Base-by-base conservation (phyloP, 2,329 filamentous ascomycete genomes). In the Blastomyces emzantsi region DNA sequence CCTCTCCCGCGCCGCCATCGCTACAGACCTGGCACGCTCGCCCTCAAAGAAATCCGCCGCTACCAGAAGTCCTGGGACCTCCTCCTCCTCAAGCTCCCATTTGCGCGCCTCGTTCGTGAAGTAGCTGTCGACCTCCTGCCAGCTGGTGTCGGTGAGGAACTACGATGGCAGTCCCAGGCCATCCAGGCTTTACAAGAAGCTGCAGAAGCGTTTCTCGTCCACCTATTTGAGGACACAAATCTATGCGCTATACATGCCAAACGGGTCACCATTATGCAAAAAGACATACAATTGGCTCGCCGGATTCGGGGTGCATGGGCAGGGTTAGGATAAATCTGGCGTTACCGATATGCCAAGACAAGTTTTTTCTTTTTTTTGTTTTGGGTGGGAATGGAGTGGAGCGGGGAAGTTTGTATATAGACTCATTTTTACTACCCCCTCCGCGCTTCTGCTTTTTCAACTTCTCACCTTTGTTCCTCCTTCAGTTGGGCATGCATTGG, bases 171-270 rank as follows among this genome's bases (percentile, higher is more conserved):
- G 80, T 95, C 90, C 62, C 93, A 96, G 71, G 93, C 94, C 61
- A 94, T 97, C 71, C 86, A 90, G 72, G 93, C 93, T 15, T 83
- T 97, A 2, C 93, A 97, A 78, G 93, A 97, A 81, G 91, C 93
- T 17, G 86, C 92, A n/a, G 93, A 97, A 79, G 93, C 93, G 5
- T 97, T 96, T 77, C 83, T 97, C 69, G 90, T 97, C 64, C 92
- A 96, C 73, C 81, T 97, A n/a, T 97, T 97, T 73, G 92, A 97
- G 75, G 91, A 96, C 77, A 90, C 90, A 68, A 97, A 97, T 79
- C 84, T 97, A 52, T 97, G 93, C 79, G 94, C 93, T 67, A 92
- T 97, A 70, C 93, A 97, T 78, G 94, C 93, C 66, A 97, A 96
- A 81, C 84, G 93, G 74, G 92, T 97, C 62, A 97, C 93, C 49